Percentiles rank a stretch among this genome's conserved stretches.
Conservation (phyloP, 306 rosid species). For the Senna tora region DNA sequence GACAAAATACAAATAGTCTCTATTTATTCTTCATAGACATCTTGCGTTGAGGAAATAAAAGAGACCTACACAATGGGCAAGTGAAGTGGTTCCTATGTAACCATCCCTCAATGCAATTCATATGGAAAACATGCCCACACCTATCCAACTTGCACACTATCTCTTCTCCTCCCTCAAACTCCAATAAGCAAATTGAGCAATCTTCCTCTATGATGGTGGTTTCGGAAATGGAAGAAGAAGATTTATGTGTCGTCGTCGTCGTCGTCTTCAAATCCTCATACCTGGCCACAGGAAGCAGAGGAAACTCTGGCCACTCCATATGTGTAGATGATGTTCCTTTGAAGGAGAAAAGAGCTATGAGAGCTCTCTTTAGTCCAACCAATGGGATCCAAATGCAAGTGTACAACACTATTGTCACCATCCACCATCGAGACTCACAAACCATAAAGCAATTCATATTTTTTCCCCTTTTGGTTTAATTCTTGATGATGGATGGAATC, state of each 20-base stretch:
- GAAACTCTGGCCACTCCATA: slow-evolving; percentile 21
- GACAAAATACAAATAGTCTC: too few relatives aligned
- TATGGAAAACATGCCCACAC: slow-evolving; percentile 72
- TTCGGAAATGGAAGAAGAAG: not conserved
- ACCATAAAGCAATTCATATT: slow-evolving; percentile 56
- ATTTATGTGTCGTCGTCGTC: too few relatives aligned
- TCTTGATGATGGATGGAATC: too few relatives aligned
- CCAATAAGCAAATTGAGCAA: slow-evolving; percentile 81
- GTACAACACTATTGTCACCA: slow-evolving; percentile 58
- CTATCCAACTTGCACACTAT: slow-evolving; percentile 55
- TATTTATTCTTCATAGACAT: too few relatives aligned
- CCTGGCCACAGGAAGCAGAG: slow-evolving; percentile 44
- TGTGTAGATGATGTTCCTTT: too few relatives aligned
- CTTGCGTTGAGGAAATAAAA: slow-evolving; percentile 36
- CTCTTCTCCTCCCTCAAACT: slow-evolving; percentile 63
- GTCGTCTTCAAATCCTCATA: slow-evolving; percentile 51
- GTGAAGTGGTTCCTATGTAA: slow-evolving; percentile 54
- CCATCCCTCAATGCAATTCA: slow-evolving; percentile 79
- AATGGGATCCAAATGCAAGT: slow-evolving; percentile 73
- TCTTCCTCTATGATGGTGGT: slow-evolving; percentile 42
- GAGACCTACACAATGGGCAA: slow-evolving; percentile 85
- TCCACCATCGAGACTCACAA: slow-evolving; percentile 50
- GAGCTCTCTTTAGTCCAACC: slow-evolving; percentile 43
- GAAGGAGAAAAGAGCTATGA: not conserved
- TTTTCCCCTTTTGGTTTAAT: too few relatives aligned